Evolutionary conservation across 352 stramenopile genomes (phyloP).

Genomic region (Globisporangium apiculatum): DNA sequence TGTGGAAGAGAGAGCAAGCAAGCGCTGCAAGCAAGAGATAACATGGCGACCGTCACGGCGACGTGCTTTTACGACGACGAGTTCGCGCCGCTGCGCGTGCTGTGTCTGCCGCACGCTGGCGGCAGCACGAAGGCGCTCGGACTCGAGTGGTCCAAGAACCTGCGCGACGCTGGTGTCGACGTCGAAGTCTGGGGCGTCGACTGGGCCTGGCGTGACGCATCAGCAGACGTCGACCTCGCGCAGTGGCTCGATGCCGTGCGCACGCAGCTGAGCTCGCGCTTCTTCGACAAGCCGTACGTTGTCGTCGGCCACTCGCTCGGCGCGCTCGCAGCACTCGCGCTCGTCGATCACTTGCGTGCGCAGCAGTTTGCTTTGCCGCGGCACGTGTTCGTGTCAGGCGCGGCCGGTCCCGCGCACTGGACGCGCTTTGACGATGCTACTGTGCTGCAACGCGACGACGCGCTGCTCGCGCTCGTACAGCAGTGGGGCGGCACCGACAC

Average conservation of each 20-base stretch:
- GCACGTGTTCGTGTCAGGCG: conserved; percentile 57
- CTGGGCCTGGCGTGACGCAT: conserved; percentile 27
- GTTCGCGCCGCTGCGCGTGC: conserved; percentile 46
- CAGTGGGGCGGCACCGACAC: conserved; percentile 58
- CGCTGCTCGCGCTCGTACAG: conserved; percentile 35
- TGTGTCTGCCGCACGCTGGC: conserved; percentile 55
- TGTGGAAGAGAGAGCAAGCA: neutral
- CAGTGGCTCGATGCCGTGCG: conserved; percentile 32
- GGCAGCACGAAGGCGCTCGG: conserved; percentile 33
- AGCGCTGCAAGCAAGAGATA: neutral
- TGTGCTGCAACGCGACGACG: conserved; percentile 22
- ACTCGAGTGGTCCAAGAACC: conserved; percentile 38
- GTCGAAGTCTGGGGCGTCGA: conserved; percentile 64
- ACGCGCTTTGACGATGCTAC: conserved; percentile 23
- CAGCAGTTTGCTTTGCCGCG: conserved; percentile 40
- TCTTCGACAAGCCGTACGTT: conserved; percentile 75
- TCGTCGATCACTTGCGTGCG: conserved; percentile 37
- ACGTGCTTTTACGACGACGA: conserved; percentile 67
- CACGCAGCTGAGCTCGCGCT: conserved; percentile 31
- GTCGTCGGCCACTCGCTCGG: conserved; percentile 64
- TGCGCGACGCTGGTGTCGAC: conserved; percentile 20
- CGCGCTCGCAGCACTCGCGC: conserved; percentile 44
- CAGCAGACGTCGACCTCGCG: conserved; percentile 10
- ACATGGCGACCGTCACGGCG: conserved; percentile 28
- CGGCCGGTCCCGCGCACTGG: conserved; percentile 25